Percentiles rank a stretch among this genome's conserved stretches.
Evolutionary conservation across 345 rosid genomes (phyloP).

Genomic region (Arabis hirsuta): DNA sequence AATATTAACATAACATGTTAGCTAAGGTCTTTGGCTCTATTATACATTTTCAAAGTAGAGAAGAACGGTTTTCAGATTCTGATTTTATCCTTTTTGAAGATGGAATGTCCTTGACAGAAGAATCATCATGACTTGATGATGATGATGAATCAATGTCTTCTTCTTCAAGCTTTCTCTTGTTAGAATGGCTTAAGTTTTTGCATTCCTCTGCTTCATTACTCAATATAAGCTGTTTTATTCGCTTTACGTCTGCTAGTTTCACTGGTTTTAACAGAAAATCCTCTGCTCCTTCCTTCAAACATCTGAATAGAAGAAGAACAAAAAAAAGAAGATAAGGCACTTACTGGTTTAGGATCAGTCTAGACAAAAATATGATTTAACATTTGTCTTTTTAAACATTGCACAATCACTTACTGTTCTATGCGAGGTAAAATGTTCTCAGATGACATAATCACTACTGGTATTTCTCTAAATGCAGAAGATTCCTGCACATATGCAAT

Average conservation of each 20-base stretch:
- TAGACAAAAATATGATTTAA: background rate
- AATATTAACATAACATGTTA: constrained; percentile 39
- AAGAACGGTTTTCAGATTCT: constrained; percentile 19
- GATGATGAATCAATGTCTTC: constrained; percentile 25
- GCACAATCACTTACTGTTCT: constrained; percentile 54
- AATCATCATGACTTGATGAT: constrained; percentile 32
- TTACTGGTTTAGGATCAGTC: constrained; percentile 4
- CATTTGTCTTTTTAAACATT: background rate
- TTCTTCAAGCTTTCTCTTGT: constrained; percentile 51
- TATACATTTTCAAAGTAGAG: constrained; percentile 5
- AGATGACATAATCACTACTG: constrained; percentile 86
- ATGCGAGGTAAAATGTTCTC: constrained; percentile 74
- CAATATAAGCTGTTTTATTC: constrained; percentile 58
- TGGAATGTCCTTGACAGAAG: background rate
- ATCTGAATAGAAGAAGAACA: constrained; percentile 41
- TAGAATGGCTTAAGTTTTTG: constrained; percentile 27
- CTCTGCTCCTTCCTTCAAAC: constrained; percentile 93
- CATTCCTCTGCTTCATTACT: constrained; percentile 47
- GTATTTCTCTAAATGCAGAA: constrained; percentile 66
- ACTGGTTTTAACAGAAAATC: constrained; percentile 83
- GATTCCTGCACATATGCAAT: constrained; percentile 55
- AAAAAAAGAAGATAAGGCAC: background rate
- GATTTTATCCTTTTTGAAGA: constrained; percentile 35
- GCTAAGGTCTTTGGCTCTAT: constrained; percentile 19
- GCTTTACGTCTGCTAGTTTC: constrained; percentile 66